Percentiles rank a stretch among this genome's conserved stretches.
phyloP scores from a whole-genome alignment of 1,139 yeast genomes.

The Suhomyces bokatorum region DNA sequence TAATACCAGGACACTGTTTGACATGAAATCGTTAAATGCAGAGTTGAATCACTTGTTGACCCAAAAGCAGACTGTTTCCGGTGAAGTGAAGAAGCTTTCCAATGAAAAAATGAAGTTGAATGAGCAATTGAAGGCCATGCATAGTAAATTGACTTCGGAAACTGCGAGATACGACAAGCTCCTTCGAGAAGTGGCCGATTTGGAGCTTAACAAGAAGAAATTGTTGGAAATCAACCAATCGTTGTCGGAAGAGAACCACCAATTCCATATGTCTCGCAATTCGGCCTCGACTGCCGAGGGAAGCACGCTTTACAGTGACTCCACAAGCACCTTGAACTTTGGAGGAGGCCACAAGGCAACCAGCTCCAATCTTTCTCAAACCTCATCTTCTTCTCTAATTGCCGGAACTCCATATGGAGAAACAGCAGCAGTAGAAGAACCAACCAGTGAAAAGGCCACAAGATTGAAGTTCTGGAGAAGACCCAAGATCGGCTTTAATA shows the following conservation, averaged over 20 bases:
- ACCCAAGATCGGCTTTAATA: slow-evolving; percentile 34
- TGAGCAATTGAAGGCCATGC: slow-evolving; percentile 26
- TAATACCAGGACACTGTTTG: slow-evolving; percentile 17
- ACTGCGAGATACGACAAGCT: slow-evolving; percentile 28
- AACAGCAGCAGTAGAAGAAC: slow-evolving; percentile 23
- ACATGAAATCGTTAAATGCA: slow-evolving; percentile 35
- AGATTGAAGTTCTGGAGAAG: slow-evolving; percentile 57
- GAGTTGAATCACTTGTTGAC: slow-evolving; percentile 46
- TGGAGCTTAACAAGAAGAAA: slow-evolving; percentile 28
- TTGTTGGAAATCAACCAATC: slow-evolving; percentile 28
- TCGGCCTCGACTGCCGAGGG: slow-evolving; percentile 12
- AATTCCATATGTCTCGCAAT: slow-evolving; percentile 16
- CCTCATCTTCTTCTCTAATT: slow-evolving; percentile 18
- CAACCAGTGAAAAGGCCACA: slow-evolving; percentile 44
- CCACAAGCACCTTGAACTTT: slow-evolving; percentile 9
- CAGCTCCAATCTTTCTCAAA: slow-evolving; percentile 4
- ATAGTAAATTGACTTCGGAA: slow-evolving; percentile 10
- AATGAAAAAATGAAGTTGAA: slow-evolving; percentile 31
- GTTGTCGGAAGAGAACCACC: slow-evolving; percentile 28
- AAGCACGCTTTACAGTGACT: slow-evolving; percentile 10
- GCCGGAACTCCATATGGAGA: slow-evolving; percentile 22
- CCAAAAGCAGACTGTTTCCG: slow-evolving; percentile 26
- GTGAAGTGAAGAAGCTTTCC: slow-evolving; percentile 33
- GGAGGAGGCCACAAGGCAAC: slow-evolving; percentile 2
- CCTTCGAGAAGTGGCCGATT: slow-evolving; percentile 30